Conservation (phyloP, 805 yeast genomes). For the Kluyveromyces starmeri region DNA sequence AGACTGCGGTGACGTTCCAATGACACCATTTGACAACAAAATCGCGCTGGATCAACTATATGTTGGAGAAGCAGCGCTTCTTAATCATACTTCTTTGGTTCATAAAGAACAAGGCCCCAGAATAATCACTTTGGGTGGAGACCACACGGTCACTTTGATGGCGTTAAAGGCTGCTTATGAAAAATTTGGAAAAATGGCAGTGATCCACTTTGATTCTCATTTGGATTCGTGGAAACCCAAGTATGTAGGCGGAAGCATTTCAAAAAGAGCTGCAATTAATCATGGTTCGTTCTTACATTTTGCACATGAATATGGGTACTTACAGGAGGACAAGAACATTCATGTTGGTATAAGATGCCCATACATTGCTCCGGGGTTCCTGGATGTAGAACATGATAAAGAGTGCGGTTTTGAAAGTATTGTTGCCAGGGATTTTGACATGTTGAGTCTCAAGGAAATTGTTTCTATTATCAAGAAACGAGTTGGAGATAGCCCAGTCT, state of each 20-base stretch:
- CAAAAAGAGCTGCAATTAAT: conserved; percentile 45
- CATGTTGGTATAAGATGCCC: conserved; percentile 63
- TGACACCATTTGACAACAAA: conserved; percentile 53
- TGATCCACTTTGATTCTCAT: conserved; percentile 60
- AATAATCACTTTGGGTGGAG: conserved; percentile 51
- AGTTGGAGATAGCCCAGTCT: conserved; percentile 31
- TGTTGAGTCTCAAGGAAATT: conserved; percentile 31
- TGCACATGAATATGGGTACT: conserved; percentile 55
- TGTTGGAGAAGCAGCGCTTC: conserved; percentile 43
- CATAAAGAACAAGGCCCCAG: conserved; percentile 28
- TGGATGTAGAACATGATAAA: conserved; percentile 40
- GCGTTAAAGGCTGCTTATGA: conserved; percentile 44
- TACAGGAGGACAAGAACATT: conserved; percentile 35
- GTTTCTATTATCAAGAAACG: conserved; percentile 26
- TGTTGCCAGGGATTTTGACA: conserved; percentile 38
- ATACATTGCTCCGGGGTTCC: conserved; percentile 32
- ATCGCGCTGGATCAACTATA: conserved; percentile 48
- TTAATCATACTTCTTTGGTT: conserved; percentile 27
- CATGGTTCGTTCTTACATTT: conserved; percentile 63
- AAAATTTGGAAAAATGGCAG: conserved; percentile 38
- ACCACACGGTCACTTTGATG: conserved; percentile 49
- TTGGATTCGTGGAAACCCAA: conserved; percentile 61
- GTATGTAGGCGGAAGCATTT: conserved; percentile 49
- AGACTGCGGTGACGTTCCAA: conserved; percentile 55
- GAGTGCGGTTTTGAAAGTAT: conserved; percentile 40